phyloP scores from a whole-genome alignment of 345 rosid species.

The Angophora floribunda region DNA sequence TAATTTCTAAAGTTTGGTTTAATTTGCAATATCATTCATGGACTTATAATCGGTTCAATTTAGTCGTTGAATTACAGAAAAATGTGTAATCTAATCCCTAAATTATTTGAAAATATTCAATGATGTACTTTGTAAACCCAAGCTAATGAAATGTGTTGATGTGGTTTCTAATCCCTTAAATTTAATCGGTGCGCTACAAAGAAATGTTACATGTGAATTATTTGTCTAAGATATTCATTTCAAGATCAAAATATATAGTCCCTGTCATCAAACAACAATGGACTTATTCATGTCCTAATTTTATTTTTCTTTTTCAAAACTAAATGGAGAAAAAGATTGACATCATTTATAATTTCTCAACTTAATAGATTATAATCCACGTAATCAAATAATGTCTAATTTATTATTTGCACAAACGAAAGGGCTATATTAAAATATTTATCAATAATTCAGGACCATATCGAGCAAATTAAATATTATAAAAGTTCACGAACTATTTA shows the following conservation, averaged over 20 bases:
- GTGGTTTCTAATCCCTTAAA: not conserved
- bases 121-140: not conserved
- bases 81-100: accelerated
- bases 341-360: too few species aligned
- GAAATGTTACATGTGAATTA: not conserved
- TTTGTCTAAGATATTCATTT: not conserved
- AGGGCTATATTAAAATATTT: not conserved
- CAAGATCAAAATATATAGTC: not conserved
- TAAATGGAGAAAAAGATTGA: not conserved
- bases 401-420: accelerated
- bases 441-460: accelerated
- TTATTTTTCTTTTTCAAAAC: not conserved
- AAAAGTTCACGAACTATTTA: too few species aligned
- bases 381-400: not conserved
- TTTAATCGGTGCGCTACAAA: accelerated
- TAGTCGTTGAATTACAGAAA: accelerated
- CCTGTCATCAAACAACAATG: too few species aligned
- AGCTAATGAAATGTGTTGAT: accelerated
- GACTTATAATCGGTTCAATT: not conserved
- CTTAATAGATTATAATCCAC: not conserved
- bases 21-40: accelerated
- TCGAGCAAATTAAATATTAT: too few species aligned
- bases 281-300: not conserved
- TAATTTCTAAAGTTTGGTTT: not conserved
- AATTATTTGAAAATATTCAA: not conserved